These are phyloP conservation scores for Chaetomium tenue DNA, from an alignment of 495 filamentous ascomycete species.

Conservation along the genomic window DNA sequence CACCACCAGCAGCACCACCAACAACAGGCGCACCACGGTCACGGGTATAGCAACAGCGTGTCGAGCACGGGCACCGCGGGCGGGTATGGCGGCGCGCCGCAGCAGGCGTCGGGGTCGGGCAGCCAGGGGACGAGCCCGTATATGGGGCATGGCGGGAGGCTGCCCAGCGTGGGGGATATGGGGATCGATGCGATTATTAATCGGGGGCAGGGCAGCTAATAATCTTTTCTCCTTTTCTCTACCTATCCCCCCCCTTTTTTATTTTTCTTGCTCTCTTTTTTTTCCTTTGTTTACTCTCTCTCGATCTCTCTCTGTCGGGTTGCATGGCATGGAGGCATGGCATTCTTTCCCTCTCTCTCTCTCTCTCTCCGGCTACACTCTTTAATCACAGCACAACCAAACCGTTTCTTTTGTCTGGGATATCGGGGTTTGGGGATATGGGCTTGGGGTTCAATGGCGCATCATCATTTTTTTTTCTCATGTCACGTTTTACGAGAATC, in stretches of 20 bases:
- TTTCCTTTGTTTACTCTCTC: conserved; percentile 3
- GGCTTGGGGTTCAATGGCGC: not conserved
- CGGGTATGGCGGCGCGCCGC: conserved; percentile 11
- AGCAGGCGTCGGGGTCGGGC: conserved; percentile 16
- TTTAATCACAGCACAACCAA: conserved; percentile 8
- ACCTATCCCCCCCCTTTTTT: not conserved
- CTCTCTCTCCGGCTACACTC: not conserved
- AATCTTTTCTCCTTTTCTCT: conserved; percentile 10
- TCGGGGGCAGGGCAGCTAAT: conserved; percentile 36
- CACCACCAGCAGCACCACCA: conserved; percentile 18
- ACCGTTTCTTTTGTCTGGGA: conserved; percentile 6
- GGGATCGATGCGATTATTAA: conserved; percentile 57
- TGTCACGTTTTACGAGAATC: conserved; percentile 1
- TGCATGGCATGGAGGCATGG: not conserved
- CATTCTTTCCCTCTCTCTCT: conserved; percentile 5
- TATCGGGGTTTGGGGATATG: not conserved
- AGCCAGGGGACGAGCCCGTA: conserved; percentile 49
- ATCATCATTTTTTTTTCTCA: conserved; percentile 7
- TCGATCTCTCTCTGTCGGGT: not conserved
- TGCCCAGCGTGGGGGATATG: conserved; percentile 55
- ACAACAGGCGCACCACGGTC: conserved; percentile 32
- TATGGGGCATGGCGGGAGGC: conserved; percentile 45
- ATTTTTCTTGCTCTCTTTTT: conserved; percentile 18
- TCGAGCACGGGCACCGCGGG: conserved; percentile 38
- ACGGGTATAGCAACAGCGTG: conserved; percentile 45